These are phyloP conservation scores for Quercus wislizeni DNA, from an alignment of 306 rosid species.

Conservation along the genomic window DNA sequence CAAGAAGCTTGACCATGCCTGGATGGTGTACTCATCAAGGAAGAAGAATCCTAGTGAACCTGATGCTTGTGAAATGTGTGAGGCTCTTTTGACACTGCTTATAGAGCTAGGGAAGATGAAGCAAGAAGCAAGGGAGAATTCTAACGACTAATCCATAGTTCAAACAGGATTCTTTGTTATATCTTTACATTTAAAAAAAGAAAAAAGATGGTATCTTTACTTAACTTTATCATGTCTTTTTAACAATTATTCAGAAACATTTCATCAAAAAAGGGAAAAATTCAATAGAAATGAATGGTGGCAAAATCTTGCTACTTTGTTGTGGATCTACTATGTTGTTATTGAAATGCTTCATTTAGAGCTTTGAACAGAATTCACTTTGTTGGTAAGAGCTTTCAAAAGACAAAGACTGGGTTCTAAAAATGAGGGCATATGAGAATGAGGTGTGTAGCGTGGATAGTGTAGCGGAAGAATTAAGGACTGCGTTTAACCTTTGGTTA, in stretches of 20 bases:
- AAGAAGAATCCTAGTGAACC: constrained; percentile 46
- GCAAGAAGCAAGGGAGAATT: constrained; percentile 18
- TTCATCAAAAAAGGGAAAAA: too few relatives aligned
- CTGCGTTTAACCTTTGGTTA: too few relatives aligned
- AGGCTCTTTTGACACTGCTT: constrained; percentile 64
- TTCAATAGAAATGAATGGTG: not conserved
- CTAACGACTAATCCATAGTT: constrained; percentile 2
- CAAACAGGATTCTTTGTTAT: not conserved
- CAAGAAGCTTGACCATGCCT: constrained; percentile 79
- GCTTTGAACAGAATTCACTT: not conserved
- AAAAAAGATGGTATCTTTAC: not conserved
- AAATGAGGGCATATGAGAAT: not conserved
- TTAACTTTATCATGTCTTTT: not conserved
- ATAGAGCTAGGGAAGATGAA: constrained; percentile 63
- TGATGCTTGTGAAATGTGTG: constrained; percentile 78
- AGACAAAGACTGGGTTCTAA: too few relatives aligned
- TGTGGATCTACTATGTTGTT: not conserved
- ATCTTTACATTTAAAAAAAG: too few relatives aligned
- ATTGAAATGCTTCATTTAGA: not conserved
- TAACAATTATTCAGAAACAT: not conserved
- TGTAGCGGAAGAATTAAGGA: too few relatives aligned
- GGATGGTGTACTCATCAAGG: constrained; percentile 80
- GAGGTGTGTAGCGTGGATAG: too few relatives aligned
- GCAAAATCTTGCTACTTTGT: not conserved
- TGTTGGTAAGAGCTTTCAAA: too few relatives aligned